These are phyloP conservation scores for Allantophomopsis lycopodina DNA, from an alignment of 2,329 filamentous ascomycete genomes.

Conservation along the genomic window DNA sequence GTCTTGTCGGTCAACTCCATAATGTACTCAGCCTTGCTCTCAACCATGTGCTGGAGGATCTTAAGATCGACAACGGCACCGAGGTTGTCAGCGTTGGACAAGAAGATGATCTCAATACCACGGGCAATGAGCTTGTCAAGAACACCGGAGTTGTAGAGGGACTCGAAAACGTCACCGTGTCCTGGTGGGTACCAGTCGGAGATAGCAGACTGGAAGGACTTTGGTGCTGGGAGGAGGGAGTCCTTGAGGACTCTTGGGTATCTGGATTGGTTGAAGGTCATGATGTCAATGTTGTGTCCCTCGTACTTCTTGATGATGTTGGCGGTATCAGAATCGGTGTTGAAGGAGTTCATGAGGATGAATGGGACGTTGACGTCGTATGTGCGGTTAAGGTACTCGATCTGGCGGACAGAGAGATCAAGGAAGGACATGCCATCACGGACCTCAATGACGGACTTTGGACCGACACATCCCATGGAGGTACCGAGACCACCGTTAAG, in stretches of 20 bases:
- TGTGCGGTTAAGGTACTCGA: constrained; percentile 97
- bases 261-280: constrained; percentile 99
- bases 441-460: constrained; percentile 99
- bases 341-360: constrained; percentile 99
- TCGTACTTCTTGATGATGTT: constrained; percentile 99
- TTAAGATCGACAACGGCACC: constrained; percentile 95
- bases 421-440: constrained; percentile 99
- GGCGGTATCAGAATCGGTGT: constrained; percentile 95
- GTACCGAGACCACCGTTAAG: constrained; percentile 98
- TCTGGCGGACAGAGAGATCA: constrained; percentile 94
- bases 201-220: constrained; percentile 74
- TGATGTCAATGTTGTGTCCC: constrained; percentile 97
- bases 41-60: constrained; percentile 98
- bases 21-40: constrained; percentile 94
- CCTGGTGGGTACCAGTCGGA: constrained; percentile 98
- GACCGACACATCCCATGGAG: constrained; percentile 97
- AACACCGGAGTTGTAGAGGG: constrained; percentile 96
- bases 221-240: constrained; percentile 89
- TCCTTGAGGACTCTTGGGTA: constrained; percentile 98
- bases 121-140: constrained; percentile 92
- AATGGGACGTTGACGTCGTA: constrained; percentile 97
- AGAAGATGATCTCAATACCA: constrained; percentile 94
- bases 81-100: constrained; percentile 98
- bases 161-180: constrained; percentile 99
- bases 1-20: constrained; percentile 99